Evolutionary conservation across 2,329 filamentous ascomycete genomes (phyloP), one percentile per base, ranked within the genome.

Genomic region (Fusarium anthophilum): DNA sequence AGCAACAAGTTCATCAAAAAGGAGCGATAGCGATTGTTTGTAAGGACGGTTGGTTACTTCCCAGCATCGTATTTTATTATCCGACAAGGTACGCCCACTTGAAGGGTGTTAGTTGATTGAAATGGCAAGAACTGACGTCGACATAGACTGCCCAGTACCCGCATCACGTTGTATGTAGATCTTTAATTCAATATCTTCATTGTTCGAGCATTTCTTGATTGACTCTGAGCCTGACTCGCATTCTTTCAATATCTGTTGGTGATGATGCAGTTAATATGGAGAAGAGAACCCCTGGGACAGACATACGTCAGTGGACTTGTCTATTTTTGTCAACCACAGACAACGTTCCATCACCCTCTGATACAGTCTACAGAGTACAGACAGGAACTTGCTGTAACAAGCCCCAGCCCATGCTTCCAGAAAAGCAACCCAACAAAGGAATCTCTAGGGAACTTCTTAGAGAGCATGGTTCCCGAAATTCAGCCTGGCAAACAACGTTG

Each of bases 251-350:
- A 41, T 51, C n/a, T 18, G 61, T 17, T 54, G 39, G 45, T 44
- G 22, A 68, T 56, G 18, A 44, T 63, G 50, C 39, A 65, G 43
- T 64, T 51, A 56, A 65, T 72, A 54, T 60, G 14, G 20, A 58
- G 38, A 41, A 35, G 38, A 45, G 32, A 56, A 13, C 26, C 30
- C 37, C 32, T 43, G 20, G 26, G 35, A 18, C 35, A 28, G 18
- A 47, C 20, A 44, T 37, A 57, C 30, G 65, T 62, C 58, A 48
- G 66, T 73, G 62, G 62, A 73, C 39, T 54, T 67, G 38, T 53
- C 62, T 72, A 63, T 61, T 43, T 50, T 53, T 32, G 48, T 58
- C 60, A 39, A 72, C 71, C 58, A 58, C 57, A 64, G 70, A 74
- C 32, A 63, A 71, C 63, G 61, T 48, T 51, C 39, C 48, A 35